Conservation (phyloP, 1,139 yeast genomes). For the Candida mesenterica region DNA sequence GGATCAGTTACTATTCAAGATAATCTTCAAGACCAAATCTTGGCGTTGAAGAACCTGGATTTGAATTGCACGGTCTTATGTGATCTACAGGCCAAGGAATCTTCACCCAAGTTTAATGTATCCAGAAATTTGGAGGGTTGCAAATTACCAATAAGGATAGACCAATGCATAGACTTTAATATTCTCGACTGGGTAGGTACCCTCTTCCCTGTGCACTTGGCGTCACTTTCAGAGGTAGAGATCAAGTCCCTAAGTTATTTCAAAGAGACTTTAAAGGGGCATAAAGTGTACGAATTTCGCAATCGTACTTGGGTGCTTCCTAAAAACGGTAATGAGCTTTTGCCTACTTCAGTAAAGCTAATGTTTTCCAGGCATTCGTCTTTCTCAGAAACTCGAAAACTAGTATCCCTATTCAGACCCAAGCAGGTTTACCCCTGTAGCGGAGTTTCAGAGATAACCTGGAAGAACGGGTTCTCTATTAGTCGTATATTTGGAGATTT, state of each 20-base stretch:
- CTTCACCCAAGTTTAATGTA: slow-evolving; percentile 2
- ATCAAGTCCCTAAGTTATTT: slow-evolving; percentile 14
- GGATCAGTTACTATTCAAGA: slow-evolving; percentile 34
- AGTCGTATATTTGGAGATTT: slow-evolving; percentile 42
- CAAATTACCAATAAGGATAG: slow-evolving; percentile 22
- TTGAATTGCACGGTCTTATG: slow-evolving; percentile 19
- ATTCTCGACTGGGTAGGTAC: slow-evolving; percentile 32
- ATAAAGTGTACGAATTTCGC: slow-evolving; percentile 22
- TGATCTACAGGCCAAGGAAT: not conserved
- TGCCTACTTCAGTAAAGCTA: slow-evolving; percentile 41
- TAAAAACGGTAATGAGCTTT: slow-evolving; percentile 24
- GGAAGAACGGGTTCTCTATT: slow-evolving; percentile 46
- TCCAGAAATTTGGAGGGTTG: not conserved
- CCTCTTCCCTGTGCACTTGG: slow-evolving; percentile 25
- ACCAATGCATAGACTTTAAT: slow-evolving; percentile 44
- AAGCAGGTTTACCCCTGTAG: slow-evolving; percentile 45
- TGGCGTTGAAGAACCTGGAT: slow-evolving; percentile 4
- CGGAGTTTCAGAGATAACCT: slow-evolving; percentile 31
- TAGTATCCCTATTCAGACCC: slow-evolving; percentile 40
- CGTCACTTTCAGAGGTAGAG: slow-evolving; percentile 17
- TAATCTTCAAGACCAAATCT: slow-evolving; percentile 21
- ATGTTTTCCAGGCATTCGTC: slow-evolving; percentile 59
- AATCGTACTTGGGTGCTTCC: slow-evolving; percentile 32
- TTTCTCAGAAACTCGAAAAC: slow-evolving; percentile 40
- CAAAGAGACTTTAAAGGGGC: slow-evolving; percentile 23